Base-by-base conservation (phyloP, 768 basidiomycete genomes). In the Pleurotus djamor region DNA sequence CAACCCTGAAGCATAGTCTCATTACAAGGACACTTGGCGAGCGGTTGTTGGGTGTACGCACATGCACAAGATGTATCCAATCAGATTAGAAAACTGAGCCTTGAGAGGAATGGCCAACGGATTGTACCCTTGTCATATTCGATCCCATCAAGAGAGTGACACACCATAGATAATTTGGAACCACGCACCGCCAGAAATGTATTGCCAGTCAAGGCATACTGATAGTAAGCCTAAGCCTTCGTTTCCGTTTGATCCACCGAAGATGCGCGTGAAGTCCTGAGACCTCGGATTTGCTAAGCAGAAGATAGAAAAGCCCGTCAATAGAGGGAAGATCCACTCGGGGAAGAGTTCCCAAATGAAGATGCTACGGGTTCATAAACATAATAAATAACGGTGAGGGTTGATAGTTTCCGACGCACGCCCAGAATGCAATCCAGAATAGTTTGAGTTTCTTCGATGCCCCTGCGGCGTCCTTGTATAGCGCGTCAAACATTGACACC, bases 171-270 rank as follows among this genome's bases (percentile, higher is more conserved):
- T 56, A 12, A 5, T 7, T 6, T 28, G 17, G 12, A 4, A 33
- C n/a, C 47, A 28, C 64, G 17, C 63, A 69, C 72, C 65, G 65
- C 79, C 80, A 12, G 78, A 75, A 16, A 84, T 79, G 62, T 83
- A 84, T 63, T 84, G 82, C 83, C 84, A 88, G 63, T 88, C 87
- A 52, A 88, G 78, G 59, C 82, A 81, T 44, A 88, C 60, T 5
- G 80, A 81, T 37, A 85, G 60, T 35, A 88, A 62, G 0, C 86
- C 86, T 32, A 88, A 78, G 2, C 85, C 87, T 64, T 88, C 87
- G 62, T 88, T 88, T 21, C 80, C 85, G 51, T 84, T 80, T 2
- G 79, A 76, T 4, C 88, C 87, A 10, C 88, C 88, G 57, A 88
- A 87, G 0, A 89, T 65, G 9, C 81, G 78, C 1, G 84, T 85